Percentiles rank a stretch among this genome's conserved stretches.
Conservation (phyloP, 169 alveolate genomes). For the Plasmodium falciparum region DNA sequence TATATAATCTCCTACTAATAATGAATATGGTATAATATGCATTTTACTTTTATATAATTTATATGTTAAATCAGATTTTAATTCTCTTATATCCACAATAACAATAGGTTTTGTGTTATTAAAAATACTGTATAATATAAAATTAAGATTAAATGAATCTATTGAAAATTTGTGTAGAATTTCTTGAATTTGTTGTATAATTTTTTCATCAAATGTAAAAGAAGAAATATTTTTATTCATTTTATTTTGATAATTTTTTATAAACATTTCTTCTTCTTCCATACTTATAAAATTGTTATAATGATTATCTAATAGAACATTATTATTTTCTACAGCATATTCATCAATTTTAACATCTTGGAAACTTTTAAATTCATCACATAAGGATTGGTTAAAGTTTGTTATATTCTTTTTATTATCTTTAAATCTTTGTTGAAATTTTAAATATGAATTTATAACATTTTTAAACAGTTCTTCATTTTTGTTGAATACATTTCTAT, state of each 20-base stretch:
- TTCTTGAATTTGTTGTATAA: conserved; percentile 46
- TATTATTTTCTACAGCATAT: conserved; percentile 11
- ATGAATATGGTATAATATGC: conserved; percentile 84
- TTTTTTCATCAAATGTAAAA: conserved; percentile 56
- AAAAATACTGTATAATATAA: conserved; percentile 43
- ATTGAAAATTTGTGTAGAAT: conserved; percentile 35
- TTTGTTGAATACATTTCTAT: conserved; percentile 64
- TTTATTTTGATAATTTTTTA: conserved; percentile 51
- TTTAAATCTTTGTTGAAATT: conserved; percentile 69
- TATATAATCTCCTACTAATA: conserved; percentile 89
- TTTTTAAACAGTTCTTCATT: conserved; percentile 67
- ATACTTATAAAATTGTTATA: conserved; percentile 69
- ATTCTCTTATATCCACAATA: conserved; percentile 87
- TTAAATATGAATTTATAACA: conserved; percentile 58
- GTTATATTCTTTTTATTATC: conserved; percentile 60
- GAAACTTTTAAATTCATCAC: conserved; percentile 71
- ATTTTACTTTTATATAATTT: conserved; percentile 86
- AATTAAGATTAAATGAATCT: conserved; percentile 63
- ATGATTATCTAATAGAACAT: neutral
- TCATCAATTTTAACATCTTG: conserved; percentile 68
- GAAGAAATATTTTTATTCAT: conserved; percentile 27
- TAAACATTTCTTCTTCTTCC: conserved; percentile 73
- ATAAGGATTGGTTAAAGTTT: conserved; percentile 47
- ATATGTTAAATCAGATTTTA: conserved; percentile 86
- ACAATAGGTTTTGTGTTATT: conserved; percentile 79